A percentile compares a stretch with the other conserved stretches of the same genome.
Conservation (phyloP, 2,329 filamentous ascomycete species). For the Lasiodiplodia citricola region DNA sequence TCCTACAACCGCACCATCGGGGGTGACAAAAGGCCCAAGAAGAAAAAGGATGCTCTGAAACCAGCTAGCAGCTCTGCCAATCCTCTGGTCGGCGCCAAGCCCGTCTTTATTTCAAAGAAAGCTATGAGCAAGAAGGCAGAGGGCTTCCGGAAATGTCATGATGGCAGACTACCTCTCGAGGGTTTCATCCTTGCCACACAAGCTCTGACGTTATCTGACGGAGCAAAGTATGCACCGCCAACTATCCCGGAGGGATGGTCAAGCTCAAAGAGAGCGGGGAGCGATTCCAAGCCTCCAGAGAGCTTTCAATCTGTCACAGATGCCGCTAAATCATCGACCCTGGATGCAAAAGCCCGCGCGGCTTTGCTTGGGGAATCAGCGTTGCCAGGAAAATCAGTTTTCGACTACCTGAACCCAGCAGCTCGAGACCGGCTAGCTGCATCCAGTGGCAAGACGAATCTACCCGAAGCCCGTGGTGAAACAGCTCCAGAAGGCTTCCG, state of each 20-base stretch:
- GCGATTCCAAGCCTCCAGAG: constrained; percentile 36
- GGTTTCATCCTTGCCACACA: constrained; percentile 75
- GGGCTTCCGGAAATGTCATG: constrained; percentile 74
- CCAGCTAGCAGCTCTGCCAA: constrained; percentile 61
- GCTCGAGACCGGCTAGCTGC: constrained; percentile 77
- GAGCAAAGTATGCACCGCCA: constrained; percentile 65
- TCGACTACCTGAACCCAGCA: constrained; percentile 84
- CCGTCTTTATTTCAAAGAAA: constrained; percentile 78
- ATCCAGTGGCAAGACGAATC: constrained; percentile 74
- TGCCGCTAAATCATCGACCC: constrained; percentile 74
- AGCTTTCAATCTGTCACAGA: constrained; percentile 71
- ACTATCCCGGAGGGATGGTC: constrained; percentile 76
- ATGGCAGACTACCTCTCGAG: constrained; percentile 78
- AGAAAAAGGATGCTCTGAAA: constrained; percentile 43
- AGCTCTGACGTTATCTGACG: constrained; percentile 48
- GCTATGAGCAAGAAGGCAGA: constrained; percentile 45
- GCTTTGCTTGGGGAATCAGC: constrained; percentile 79
- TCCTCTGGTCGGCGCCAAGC: constrained; percentile 68
- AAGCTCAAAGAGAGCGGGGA: constrained; percentile 53
- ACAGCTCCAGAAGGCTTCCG: constrained; percentile 68
- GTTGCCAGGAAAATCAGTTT: constrained; percentile 90
- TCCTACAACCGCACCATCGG: constrained; percentile 84
- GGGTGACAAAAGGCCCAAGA: constrained; percentile 78
- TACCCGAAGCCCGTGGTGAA: constrained; percentile 80
- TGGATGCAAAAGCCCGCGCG: constrained; percentile 79